phyloP scores from a whole-genome alignment of 257 asterid species.

The Salvia miltiorrhiza region DNA sequence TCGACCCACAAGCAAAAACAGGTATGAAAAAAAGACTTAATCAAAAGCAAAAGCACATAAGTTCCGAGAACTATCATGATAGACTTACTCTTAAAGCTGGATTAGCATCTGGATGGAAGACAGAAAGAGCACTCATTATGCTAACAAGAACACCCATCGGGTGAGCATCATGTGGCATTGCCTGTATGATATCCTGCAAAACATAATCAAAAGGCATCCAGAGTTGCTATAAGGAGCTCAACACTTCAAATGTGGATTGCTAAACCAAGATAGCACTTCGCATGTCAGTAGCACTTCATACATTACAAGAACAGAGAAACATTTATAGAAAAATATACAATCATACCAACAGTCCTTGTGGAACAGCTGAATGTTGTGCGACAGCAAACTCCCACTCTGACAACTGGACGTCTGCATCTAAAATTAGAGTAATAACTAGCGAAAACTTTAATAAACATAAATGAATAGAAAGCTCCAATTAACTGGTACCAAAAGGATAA shows the following conservation, averaged over 20 bases:
- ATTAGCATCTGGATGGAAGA: conserved; percentile 99
- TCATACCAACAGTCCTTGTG: conserved; percentile 48
- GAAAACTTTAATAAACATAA: no score
- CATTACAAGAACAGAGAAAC: background rate
- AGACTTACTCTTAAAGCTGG: conserved; percentile 91
- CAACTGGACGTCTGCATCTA: no score
- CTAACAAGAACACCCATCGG: conserved; percentile 99
- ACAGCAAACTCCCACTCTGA: conserved; percentile 95
- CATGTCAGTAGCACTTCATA: background rate
- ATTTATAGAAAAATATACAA: background rate
- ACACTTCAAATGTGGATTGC: background rate
- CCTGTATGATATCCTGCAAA: conserved; percentile 91
- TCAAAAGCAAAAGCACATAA: background rate
- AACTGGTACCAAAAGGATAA: no score
- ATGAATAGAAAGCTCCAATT: no score
- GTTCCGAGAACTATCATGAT: background rate
- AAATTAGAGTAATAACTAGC: no score
- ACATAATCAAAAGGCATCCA: conserved; percentile 22
- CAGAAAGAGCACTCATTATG: conserved; percentile 92
- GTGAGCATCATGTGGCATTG: conserved; percentile 99
- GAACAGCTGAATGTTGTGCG: conserved; percentile 72
- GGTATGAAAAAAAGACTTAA: background rate
- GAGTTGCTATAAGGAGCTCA: background rate
- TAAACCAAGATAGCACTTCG: background rate
- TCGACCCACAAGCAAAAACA: background rate